Percentiles rank a stretch among this genome's conserved stretches.
Conservation (phyloP, 176 grass and related monocot species). For the Guadua angustifolia region DNA sequence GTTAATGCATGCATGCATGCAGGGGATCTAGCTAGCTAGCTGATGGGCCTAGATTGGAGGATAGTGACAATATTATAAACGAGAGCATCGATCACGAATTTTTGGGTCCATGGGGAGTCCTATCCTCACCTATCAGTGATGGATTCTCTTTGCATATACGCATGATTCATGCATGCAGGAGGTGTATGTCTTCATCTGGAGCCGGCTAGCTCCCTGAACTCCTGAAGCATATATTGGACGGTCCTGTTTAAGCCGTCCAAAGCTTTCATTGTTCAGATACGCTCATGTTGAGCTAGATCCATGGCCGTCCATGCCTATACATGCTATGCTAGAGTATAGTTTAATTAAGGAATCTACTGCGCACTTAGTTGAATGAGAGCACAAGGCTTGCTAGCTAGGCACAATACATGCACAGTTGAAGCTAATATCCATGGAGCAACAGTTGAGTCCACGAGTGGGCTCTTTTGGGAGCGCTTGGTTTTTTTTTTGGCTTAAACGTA, state of each 20-base stretch:
- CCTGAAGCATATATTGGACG: constrained; percentile 10
- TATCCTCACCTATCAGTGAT: constrained; percentile 35
- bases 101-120: constrained; percentile 29
- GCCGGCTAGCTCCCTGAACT: neutral
- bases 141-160: constrained; percentile 46
- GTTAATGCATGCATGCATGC: neutral
- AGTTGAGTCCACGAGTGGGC: constrained; percentile 29
- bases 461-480: constrained; percentile 33
- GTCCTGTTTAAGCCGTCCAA: constrained; percentile 36
- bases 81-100: constrained; percentile 40
- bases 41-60: constrained; percentile 2
- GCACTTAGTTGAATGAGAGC: neutral
- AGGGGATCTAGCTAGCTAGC: neutral
- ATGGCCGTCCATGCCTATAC: neutral
- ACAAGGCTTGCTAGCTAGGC: constrained; percentile 24
- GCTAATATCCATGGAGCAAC: neutral
- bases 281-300: constrained; percentile 24
- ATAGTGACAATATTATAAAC: constrained; percentile 29
- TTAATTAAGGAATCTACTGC: neutral
- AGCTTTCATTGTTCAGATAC: neutral
- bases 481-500: neutral
- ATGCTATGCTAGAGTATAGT: neutral
- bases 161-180: constrained; percentile 41
- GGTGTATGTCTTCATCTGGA: constrained; percentile 7
- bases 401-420: neutral